Conservation (phyloP, 768 basidiomycete species). For the Baorangia bicolor region DNA sequence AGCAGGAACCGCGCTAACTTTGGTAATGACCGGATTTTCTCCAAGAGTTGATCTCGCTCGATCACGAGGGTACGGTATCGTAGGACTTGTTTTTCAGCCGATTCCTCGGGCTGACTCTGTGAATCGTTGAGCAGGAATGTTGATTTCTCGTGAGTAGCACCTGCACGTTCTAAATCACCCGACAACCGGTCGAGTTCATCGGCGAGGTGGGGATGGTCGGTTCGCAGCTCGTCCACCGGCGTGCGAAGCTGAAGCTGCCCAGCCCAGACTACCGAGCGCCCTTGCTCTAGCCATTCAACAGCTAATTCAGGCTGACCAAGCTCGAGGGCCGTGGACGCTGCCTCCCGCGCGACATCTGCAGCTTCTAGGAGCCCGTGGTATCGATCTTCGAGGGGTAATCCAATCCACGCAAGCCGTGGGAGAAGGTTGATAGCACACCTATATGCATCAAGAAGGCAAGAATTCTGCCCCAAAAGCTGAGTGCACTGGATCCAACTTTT, state of each 20-base stretch:
- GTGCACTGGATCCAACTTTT: neutral
- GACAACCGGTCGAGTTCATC: neutral
- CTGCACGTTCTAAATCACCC: neutral
- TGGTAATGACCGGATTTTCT: neutral
- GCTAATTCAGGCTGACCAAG: neutral
- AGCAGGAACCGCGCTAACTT: neutral
- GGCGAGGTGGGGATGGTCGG: neutral
- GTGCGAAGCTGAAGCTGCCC: neutral
- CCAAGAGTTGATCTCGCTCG: neutral
- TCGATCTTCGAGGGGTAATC: constrained; percentile 13
- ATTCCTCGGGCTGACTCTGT: too few species aligned
- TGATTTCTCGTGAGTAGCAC: neutral
- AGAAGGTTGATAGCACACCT: constrained; percentile 13
- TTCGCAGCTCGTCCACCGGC: neutral
- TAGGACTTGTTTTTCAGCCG: too few species aligned
- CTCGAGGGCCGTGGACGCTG: neutral
- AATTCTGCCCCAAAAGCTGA: neutral
- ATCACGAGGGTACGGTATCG: neutral
- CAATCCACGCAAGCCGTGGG: constrained; percentile 7
- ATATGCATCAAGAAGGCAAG: constrained; percentile 16
- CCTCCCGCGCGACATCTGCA: constrained; percentile 13
- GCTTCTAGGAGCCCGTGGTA: constrained; percentile 7
- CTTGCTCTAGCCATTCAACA: constrained; percentile 2
- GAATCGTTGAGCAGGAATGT: neutral
- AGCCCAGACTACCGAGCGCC: neutral